phyloP scores from a whole-genome alignment of 257 asterid species.

The Rehmannia glutinosa region DNA sequence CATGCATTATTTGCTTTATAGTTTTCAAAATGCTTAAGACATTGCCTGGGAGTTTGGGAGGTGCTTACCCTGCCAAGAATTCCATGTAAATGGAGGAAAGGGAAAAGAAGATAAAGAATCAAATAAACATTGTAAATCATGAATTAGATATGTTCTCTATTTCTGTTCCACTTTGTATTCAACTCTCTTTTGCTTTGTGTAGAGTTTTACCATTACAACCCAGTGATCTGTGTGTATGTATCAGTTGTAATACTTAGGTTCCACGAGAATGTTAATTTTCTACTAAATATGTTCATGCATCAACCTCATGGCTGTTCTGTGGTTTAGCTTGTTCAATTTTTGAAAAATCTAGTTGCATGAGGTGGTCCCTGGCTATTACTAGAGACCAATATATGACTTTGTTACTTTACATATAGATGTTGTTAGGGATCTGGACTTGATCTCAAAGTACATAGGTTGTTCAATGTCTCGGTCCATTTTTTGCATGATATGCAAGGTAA shows the following conservation, averaged over 20 bases:
- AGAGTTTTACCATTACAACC: neutral
- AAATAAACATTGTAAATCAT: neutral
- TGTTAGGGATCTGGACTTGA: too few relatives aligned
- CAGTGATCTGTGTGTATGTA: neutral
- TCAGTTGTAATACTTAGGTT: constrained; percentile 3
- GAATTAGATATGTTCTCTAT: neutral
- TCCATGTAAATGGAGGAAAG: neutral
- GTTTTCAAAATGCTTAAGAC: constrained; percentile 5
- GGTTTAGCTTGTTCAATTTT: too few relatives aligned
- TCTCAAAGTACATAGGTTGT: too few relatives aligned
- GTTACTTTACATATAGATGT: too few relatives aligned
- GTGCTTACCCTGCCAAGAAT: neutral
- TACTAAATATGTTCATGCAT: too few relatives aligned
- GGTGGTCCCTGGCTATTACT: too few relatives aligned
- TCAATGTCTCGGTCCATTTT: too few relatives aligned
- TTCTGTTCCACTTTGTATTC: neutral
- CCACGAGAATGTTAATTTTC: too few relatives aligned
- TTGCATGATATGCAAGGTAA: too few relatives aligned
- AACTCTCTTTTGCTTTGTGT: neutral
- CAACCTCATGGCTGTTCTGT: too few relatives aligned
- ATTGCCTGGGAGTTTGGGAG: constrained; percentile 11
- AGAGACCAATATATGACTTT: too few relatives aligned
- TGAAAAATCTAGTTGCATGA: too few relatives aligned
- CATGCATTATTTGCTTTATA: constrained; percentile 3
- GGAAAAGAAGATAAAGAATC: neutral